Percentiles rank a stretch among this genome's conserved stretches.
These are phyloP conservation scores for Globisporangium nunn DNA, from an alignment of 352 stramenopile species.

Conservation along the genomic window DNA sequence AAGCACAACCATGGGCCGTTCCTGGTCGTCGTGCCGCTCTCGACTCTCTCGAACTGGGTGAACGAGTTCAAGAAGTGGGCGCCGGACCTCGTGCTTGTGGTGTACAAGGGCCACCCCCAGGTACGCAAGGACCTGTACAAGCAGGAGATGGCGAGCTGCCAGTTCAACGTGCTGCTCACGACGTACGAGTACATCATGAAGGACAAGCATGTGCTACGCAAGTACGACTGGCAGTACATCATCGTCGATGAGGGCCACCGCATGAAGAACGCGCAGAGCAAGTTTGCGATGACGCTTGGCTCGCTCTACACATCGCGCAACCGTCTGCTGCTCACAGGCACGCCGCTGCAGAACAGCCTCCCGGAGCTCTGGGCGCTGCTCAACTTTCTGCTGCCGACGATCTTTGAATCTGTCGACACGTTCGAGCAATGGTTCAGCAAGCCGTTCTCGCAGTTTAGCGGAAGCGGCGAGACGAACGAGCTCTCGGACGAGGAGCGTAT, in stretches of 20 bases:
- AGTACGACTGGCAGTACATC: conserved; percentile 91
- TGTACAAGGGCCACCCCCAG: conserved; percentile 90
- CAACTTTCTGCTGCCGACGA: conserved; percentile 89
- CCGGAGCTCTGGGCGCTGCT: conserved; percentile 90
- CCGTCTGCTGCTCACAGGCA: conserved; percentile 97
- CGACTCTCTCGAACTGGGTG: conserved; percentile 92
- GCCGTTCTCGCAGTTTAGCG: conserved; percentile 76
- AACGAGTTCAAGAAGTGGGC: conserved; percentile 94
- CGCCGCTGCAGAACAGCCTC: conserved; percentile 96
- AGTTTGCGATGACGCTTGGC: conserved; percentile 84
- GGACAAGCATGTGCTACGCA: conserved; percentile 81
- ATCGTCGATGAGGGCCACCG: conserved; percentile 93
- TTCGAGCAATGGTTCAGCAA: conserved; percentile 90
- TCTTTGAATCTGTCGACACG: conserved; percentile 88
- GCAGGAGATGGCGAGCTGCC: conserved; percentile 77
- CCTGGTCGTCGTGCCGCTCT: conserved; percentile 96
- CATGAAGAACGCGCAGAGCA: conserved; percentile 90
- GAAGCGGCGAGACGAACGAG: conserved; percentile 71
- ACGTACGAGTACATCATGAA: conserved; percentile 94
- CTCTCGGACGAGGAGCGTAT: conserved; percentile 85
- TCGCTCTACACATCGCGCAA: conserved; percentile 80
- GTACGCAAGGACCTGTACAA: conserved; percentile 77
- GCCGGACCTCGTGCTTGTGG: conserved; percentile 93
- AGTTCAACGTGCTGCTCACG: conserved; percentile 91
- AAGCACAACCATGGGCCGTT: conserved; percentile 92